phyloP scores from a whole-genome alignment of 176 grass and related monocot genomes.

The maize (Zea mays) region DNA sequence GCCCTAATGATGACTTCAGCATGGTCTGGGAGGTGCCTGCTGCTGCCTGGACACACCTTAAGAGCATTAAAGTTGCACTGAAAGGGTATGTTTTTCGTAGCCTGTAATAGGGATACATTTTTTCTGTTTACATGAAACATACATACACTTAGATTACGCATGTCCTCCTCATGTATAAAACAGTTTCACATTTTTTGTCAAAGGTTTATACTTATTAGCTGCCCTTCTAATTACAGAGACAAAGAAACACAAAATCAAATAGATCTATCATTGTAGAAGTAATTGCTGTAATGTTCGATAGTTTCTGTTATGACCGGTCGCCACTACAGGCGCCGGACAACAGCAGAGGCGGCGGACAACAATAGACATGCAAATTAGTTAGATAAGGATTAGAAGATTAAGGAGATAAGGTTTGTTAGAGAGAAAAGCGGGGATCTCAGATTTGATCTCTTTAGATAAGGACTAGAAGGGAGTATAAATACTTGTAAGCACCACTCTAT shows the following conservation, averaged over 20 bases:
- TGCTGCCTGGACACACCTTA: constrained; percentile 97
- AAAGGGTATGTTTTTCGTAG: constrained; percentile 58
- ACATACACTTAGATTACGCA: not conserved
- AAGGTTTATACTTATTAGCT: not conserved
- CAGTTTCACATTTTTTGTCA: not conserved
- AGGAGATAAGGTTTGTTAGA: no score
- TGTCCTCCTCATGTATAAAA: not conserved
- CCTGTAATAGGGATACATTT: constrained; percentile 1
- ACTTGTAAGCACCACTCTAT: no score
- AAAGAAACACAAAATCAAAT: constrained; percentile 10
- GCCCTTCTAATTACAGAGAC: not conserved
- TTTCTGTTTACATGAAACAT: constrained; percentile 15
- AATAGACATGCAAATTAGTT: no score
- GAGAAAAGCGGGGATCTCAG: no score
- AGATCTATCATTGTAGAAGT: constrained; percentile 7
- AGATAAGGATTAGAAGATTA: no score
- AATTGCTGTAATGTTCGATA: not conserved
- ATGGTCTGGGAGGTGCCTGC: constrained; percentile 99
- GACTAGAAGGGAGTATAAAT: no score
- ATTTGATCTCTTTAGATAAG: no score
- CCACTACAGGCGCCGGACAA: no score
- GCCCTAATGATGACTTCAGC: constrained; percentile 93
- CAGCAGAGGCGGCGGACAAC: no score
- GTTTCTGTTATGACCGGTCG: no score
- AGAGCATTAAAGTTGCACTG: constrained; percentile 80